Base-by-base conservation (phyloP, 805 yeast species). In the Ogataea glucozyma region DNA sequence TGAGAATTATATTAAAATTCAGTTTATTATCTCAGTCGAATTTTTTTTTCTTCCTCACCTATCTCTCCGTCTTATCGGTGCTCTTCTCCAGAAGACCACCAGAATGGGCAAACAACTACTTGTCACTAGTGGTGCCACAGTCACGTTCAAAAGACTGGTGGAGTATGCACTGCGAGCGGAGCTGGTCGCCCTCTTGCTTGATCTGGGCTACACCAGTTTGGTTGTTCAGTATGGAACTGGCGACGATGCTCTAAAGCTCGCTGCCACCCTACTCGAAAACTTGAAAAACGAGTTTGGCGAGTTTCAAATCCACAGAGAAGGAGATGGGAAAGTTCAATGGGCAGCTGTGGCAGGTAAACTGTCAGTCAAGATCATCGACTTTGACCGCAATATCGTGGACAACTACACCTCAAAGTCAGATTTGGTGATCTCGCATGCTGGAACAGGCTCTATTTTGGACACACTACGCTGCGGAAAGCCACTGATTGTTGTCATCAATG, bases 91-190 rank as follows among this genome's bases (percentile, higher is more conserved):
- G 10, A 13, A 17, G n/a, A 17, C 6, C 29, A 11, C 11, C 10
- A 8, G 17, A 9, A 49, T 41, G 56, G 8, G 18, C 4, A 48
- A 48, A 30, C 62, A 60, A 24, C 40, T 57, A 7, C 66, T 90
- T 24, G 83, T 90, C 4, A 83, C 95, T 0, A 85, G 95, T 3
- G 98, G 98, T 1, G 97, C 97, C 2, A 90, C 97, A 0, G 90
- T 85, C 16, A 84, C 95, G 0, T 91, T 91, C 58, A 71, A 73
- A 9, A 65, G 58, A 13, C 73, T 91, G 12, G 62, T 91, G 1
- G 61, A 61, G n/a, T 59, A 69, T 7, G 62, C 78, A 0, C 49
- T 80, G 6, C 43, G 58, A 6, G 41, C 48, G 0, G 41, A 53
- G 2, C 73, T 81, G 26, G 48, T 77, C 0, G 31, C 54, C 0